Conservation (phyloP, 768 basidiomycete genomes). For the Russula emetica region DNA sequence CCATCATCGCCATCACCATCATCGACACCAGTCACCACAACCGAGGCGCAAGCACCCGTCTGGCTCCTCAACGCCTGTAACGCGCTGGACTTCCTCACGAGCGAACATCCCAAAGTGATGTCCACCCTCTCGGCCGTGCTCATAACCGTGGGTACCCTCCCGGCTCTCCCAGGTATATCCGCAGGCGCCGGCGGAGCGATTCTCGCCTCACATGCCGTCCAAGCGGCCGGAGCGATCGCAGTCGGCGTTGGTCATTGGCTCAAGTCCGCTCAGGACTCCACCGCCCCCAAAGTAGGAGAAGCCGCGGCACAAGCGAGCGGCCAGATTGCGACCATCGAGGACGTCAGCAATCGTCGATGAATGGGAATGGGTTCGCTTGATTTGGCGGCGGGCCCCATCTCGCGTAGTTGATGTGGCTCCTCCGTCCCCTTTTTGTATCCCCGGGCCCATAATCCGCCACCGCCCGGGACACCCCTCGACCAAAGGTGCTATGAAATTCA, state of each 20-base stretch:
- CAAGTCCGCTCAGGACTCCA: constrained; percentile 44
- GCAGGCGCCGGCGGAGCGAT: constrained; percentile 69
- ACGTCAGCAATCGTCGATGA: not conserved
- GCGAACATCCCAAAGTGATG: constrained; percentile 74
- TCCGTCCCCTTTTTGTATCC: not conserved
- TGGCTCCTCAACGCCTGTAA: constrained; percentile 77
- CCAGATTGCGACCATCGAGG: constrained; percentile 17
- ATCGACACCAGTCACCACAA: constrained; percentile 42
- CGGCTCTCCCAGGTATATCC: constrained; percentile 63
- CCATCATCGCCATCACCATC: too few species aligned
- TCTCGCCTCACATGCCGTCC: constrained; percentile 67
- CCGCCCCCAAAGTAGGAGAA: constrained; percentile 5
- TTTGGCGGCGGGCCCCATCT: not conserved
- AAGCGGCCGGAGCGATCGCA: constrained; percentile 75
- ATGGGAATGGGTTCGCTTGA: not conserved
- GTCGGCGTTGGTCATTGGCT: constrained; percentile 63
- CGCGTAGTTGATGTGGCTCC: not conserved
- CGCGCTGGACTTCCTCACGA: constrained; percentile 68
- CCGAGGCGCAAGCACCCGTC: constrained; percentile 57
- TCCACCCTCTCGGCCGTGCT: constrained; percentile 70
- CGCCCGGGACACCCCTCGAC: not conserved
- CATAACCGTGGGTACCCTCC: constrained; percentile 73
- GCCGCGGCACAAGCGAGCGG: constrained; percentile 5
- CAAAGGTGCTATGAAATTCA: not conserved
- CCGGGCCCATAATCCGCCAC: not conserved